Percentiles rank a stretch among this genome's conserved stretches.
These are phyloP conservation scores for Chloromonas sp. DNA, from an alignment of 163 green algal species.

Conservation along the genomic window DNA sequence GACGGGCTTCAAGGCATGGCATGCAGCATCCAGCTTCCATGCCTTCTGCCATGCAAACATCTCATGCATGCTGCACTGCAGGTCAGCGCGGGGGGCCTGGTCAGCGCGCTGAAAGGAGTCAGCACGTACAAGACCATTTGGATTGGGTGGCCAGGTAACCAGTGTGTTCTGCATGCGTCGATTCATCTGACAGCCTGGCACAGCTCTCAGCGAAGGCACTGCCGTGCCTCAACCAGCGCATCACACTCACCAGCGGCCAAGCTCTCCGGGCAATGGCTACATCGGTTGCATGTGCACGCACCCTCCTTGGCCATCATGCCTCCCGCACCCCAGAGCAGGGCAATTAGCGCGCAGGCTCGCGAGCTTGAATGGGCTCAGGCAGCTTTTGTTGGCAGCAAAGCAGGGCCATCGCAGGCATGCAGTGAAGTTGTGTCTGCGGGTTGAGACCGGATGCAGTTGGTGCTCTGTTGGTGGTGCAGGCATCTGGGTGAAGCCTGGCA, in stretches of 20 bases:
- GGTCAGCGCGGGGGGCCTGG: slow-evolving; percentile 85
- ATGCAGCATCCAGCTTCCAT: background rate
- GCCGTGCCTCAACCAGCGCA: too few relatives aligned
- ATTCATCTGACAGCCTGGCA: background rate
- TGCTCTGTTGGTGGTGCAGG: slow-evolving; percentile 31
- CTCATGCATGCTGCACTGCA: slow-evolving; percentile 24
- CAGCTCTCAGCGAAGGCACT: background rate
- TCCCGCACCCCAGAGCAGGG: too few relatives aligned
- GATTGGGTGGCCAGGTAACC: slow-evolving; percentile 89
- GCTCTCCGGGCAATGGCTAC: too few relatives aligned
- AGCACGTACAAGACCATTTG: slow-evolving; percentile 84
- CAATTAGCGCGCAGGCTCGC: too few relatives aligned
- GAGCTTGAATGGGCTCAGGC: too few relatives aligned
- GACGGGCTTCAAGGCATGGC: background rate
- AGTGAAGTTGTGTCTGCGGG: too few relatives aligned
- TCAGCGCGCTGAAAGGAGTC: slow-evolving; percentile 91
- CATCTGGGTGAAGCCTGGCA: slow-evolving; percentile 71
- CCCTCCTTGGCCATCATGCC: too few relatives aligned
- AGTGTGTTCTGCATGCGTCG: background rate
- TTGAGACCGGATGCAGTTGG: too few relatives aligned
- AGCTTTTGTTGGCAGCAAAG: too few relatives aligned
- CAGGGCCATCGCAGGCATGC: too few relatives aligned
- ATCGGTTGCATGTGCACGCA: too few relatives aligned
- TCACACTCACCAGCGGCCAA: too few relatives aligned
- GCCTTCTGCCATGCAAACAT: background rate